Evolutionary conservation across 306 rosid species (phyloP).

Genomic region (Prunus davidiana): DNA sequence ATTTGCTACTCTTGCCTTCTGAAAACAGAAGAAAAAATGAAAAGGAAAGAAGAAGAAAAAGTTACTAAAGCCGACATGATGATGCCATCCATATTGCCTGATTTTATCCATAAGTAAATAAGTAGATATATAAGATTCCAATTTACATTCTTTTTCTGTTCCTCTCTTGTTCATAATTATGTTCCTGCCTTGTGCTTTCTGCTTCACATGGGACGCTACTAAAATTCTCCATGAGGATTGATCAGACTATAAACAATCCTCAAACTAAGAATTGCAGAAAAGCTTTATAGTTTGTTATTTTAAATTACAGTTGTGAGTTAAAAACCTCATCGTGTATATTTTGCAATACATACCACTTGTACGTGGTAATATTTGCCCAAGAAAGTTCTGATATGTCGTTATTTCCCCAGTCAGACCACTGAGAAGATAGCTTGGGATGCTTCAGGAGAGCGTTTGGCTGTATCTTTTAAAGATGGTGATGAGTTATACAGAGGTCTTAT

Average conservation of each 20-base stretch:
- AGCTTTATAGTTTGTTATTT: not conserved
- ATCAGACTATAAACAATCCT: not conserved
- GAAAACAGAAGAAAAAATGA: not conserved
- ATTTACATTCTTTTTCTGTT: not conserved
- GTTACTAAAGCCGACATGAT: not conserved
- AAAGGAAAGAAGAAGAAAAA: not conserved
- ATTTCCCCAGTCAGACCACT: constrained; percentile 68
- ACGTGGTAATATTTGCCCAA: not conserved
- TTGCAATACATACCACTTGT: not conserved
- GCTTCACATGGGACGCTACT: not conserved
- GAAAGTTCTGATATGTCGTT: constrained; percentile 10
- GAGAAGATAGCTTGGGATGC: constrained; percentile 95
- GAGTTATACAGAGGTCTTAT: constrained; percentile 72
- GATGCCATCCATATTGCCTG: not conserved
- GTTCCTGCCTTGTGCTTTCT: not conserved
- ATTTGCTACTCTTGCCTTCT: not conserved
- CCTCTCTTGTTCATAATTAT: not conserved
- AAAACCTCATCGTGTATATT: not conserved
- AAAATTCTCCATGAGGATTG: not conserved
- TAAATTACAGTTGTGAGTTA: not conserved
- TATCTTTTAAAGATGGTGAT: constrained; percentile 78
- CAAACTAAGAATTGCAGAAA: not conserved
- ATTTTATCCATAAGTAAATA: not conserved
- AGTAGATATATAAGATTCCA: not conserved
- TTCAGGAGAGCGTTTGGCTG: constrained; percentile 93